Evolutionary conservation across 371 early-diverging fungal genomes (phyloP), one percentile per base, ranked within the genome.

Genomic region (Mucor ambiguus): DNA sequence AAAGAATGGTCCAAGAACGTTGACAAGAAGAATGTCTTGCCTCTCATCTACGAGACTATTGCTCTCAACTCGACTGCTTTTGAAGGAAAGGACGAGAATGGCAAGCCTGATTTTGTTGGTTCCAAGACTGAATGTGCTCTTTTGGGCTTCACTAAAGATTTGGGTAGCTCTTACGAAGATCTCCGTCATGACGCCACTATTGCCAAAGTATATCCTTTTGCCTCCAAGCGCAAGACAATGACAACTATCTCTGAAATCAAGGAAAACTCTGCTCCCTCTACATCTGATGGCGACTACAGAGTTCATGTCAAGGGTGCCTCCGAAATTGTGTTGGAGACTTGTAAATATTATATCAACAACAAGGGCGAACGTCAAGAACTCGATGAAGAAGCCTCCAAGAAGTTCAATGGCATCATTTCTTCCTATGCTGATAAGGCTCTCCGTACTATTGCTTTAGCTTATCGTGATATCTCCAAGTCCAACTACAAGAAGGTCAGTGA

Each of bases 61-160:
- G 84, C 92, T 10, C 63, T 94, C 70, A 98, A 98, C 84, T 94
- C 96, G 5, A 90, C 93, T 11, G 97, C 97, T 2, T 95, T 92
- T 70, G 93, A 95, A 72, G 91, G 85, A 54, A 90, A 85, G 60
- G 90, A 93, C 69, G 91, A 93, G 72, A 74, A 85, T 28, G 93
- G 93, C 37, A 79, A 83, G 32, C 62, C 80, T 16, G 89, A 78
- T 9, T 93, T 95, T 75, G 83, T 93, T 67, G 99, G 99, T 28
- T 91, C 92, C 62, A 96, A 95, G 84, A 96, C 96, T 28, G 99
- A 99, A 79, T 88, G 91, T 58, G 98, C 98, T 4, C 75, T 99
- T 38, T 84, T 99, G 60, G 88, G 89, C 37, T 91, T 89, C 35
- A 72, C 83, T 72, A 91, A 85, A 74, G 38, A 22, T 4, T 76